Evolutionary conservation across 768 basidiomycete species (phyloP).

Genomic region (Strobilomyces dryophilus): DNA sequence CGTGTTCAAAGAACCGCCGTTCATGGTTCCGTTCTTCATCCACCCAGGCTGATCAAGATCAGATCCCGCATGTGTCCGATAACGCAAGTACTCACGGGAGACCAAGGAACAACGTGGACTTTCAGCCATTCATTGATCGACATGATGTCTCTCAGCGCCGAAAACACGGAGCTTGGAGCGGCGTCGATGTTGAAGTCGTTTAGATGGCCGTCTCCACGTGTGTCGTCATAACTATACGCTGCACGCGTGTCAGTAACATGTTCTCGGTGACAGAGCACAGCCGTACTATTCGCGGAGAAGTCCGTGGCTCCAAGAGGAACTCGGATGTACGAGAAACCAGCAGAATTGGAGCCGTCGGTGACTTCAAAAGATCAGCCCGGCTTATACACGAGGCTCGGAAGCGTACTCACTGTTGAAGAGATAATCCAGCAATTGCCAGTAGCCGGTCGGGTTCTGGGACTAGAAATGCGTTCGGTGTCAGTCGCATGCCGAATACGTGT

Average conservation of each 20-base stretch:
- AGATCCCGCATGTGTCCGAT: not conserved
- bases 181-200: constrained; percentile 51
- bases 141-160: constrained; percentile 59
- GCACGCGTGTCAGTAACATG: constrained; percentile 2
- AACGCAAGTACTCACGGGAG: constrained; percentile 47
- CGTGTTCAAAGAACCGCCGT: constrained; percentile 56
- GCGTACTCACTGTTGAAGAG: constrained; percentile 44
- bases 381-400: not conserved
- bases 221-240: constrained; percentile 68
- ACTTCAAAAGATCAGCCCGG: constrained; percentile 27
- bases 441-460: constrained; percentile 50
- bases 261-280: not conserved
- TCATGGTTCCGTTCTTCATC: constrained; percentile 74
- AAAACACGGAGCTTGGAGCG: constrained; percentile 60
- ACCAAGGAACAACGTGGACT: constrained; percentile 69
- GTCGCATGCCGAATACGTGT: not conserved
- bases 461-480: constrained; percentile 20
- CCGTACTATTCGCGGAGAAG: constrained; percentile 57
- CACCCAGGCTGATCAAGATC: constrained; percentile 54
- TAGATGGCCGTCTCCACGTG: constrained; percentile 57
- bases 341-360: constrained; percentile 55
- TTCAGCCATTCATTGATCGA: constrained; percentile 50
- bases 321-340: constrained; percentile 67
- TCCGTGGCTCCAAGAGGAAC: constrained; percentile 72
- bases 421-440: constrained; percentile 53